Evolutionary conservation across 208 protist species (phyloP), one percentile per base, ranked within the genome.

Genomic region (Wallacemonas rigidus): DNA sequence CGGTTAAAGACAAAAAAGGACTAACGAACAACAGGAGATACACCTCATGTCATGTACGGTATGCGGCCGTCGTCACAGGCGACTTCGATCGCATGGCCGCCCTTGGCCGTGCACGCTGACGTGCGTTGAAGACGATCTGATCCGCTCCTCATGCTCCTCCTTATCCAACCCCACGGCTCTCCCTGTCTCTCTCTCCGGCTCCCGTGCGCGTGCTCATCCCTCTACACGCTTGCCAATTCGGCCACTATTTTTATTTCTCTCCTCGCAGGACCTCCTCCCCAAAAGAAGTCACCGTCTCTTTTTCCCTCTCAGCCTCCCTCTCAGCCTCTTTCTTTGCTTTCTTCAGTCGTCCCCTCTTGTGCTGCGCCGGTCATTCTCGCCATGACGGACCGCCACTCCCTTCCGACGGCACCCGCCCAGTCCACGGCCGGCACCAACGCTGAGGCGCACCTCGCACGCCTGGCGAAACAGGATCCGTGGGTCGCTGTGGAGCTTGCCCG

Each of bases 401-500:
- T 57, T 47, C 26, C 64, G 15, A n/a, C 48, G 4, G 35, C 51
- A 17, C 39, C 9, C 26, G 57, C 41, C 36, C 44, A 54, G n/a
- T 4, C 47, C 39, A 41, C 47, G 14, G 64, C 63, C 26, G 68
- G 44, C 54, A 36, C 43, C 3, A 15, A n/a, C 14, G 4, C 43
- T 0, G 45, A 60, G 56, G 26, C 11, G 41, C 69, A 56, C 48
- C 43, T 69, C 17, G 68, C 43, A 14, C 60, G 43, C 7, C 12
- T 65, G 60, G 60, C 40, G 43, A 65, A 65, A 5, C 7, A 58
- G 9, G 79, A 82, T 55, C 80, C 83, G 48, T 88, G 83, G 80
- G 50, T 88, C 40, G 72, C 67, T 41, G 64, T 88, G 41, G 77
- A 88, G 73, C 70, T 85, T 12, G 83, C 83, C 1, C 76, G 77